Evolutionary conservation across 2,329 filamentous ascomycete genomes (phyloP), one percentile per base, ranked within the genome.

Genomic region (Metarhizium album): DNA sequence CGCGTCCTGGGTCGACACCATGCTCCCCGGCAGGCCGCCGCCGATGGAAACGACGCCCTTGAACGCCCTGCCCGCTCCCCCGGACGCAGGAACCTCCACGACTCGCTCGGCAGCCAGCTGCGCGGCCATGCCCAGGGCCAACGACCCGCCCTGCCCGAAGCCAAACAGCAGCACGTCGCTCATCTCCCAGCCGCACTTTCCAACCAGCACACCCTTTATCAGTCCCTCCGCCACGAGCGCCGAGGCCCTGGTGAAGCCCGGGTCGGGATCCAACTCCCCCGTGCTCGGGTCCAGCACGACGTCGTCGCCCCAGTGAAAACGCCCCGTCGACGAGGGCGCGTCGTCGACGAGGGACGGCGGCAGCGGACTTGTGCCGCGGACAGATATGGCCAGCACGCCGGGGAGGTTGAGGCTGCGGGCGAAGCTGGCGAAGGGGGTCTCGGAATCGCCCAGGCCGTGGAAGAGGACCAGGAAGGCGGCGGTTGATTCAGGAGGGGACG

Each of bases 361-460:
- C 4, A 95, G 72, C 0, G 79, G 78, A 23, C 74, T 74, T 0
- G 85, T 82, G 0, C 83, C 90, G 61, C 86, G 85, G 42, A 94
- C 72, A 6, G 87, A 79, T 49, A 95, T 78, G 59, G 82, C 82
- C 51, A 83, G 77, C 48, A 90, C 90, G 60, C 90, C 86, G 0
- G 89, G 88, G 3, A 95, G 79, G 54, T 77, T 74, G 54, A 95
- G 69, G 57, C 80, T 81, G 51, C 74, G 72, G 20, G 83, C 87
- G 54, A 95, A 85, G 43, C 70, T 69, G 53, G 79, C 76, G 65
- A 93, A 94, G 35, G 86, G 74, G 3, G 64, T 61, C 53, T 87
- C 78, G 33, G 78, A 81, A 69, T 95, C 90, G 55, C 90, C 90
- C 13, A 95, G 78, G 56, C 89, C 89, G 67, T 95, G 90, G 52